Conservation (phyloP, 306 rosid genomes). For the Casuarina glauca region DNA sequence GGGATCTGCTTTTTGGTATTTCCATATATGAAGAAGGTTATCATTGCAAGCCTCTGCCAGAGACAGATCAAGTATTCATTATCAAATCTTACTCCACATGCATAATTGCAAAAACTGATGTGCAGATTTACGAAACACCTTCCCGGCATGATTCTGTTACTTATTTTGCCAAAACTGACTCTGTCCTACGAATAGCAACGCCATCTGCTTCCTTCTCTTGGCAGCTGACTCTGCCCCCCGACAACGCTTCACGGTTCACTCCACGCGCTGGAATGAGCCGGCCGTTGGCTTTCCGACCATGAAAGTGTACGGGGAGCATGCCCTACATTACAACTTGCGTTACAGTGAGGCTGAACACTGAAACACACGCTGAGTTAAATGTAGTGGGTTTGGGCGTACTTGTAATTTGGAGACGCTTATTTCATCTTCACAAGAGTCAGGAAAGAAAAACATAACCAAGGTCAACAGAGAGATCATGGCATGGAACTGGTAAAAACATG, state of each 20-base stretch:
- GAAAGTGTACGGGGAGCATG: conserved; percentile 26
- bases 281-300: conserved; percentile 8
- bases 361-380: neutral
- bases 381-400: neutral
- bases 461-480: neutral
- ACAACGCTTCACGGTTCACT: conserved; percentile 29
- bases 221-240: neutral
- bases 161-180: conserved; percentile 38
- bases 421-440: neutral
- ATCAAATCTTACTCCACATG: conserved; percentile 57
- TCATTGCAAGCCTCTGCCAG: conserved; percentile 52
- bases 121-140: too few species aligned
- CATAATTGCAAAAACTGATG: too few species aligned
- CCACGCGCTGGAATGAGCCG: conserved; percentile 25
- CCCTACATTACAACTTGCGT: neutral
- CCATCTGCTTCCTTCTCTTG: conserved; percentile 15
- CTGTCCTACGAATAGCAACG: conserved; percentile 15
- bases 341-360: neutral
- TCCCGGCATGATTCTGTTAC: conserved; percentile 16
- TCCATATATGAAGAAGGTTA: conserved; percentile 42
- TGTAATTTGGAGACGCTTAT: neutral
- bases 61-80: conserved; percentile 43
- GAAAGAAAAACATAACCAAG: neutral
- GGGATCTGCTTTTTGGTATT: conserved; percentile 49
- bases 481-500: conserved; percentile 11